Evolutionary conservation across 2,329 filamentous ascomycete genomes (phyloP).

Genomic region (Alternaria rosae): DNA sequence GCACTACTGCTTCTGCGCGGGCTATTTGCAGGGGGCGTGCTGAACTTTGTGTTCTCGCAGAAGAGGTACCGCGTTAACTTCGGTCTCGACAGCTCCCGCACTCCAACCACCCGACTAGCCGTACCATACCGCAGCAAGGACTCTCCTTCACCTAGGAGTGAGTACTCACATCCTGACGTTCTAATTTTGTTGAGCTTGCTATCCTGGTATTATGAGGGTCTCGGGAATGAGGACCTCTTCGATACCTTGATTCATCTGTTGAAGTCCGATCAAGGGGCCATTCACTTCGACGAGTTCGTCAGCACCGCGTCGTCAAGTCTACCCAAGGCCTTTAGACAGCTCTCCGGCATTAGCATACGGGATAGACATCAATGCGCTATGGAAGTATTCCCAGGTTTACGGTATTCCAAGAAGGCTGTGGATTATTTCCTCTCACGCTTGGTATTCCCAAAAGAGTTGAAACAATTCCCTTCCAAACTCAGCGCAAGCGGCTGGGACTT

Average conservation of each 20-base stretch:
- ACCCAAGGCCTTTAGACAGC: conserved; percentile 50
- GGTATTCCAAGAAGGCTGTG: conserved; percentile 61
- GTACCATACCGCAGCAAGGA: conserved; percentile 75
- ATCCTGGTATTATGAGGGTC: conserved; percentile 70
- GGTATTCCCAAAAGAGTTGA: conserved; percentile 68
- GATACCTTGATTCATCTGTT: conserved; percentile 57
- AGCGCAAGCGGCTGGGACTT: conserved; percentile 74
- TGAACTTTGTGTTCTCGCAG: conserved; percentile 61
- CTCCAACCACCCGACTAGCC: conserved; percentile 61
- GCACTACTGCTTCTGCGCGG: conserved; percentile 62
- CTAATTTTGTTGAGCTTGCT: conserved; percentile 71
- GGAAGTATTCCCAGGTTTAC: conserved; percentile 62
- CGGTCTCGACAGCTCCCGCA: conserved; percentile 57
- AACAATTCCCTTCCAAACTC: conserved; percentile 69
- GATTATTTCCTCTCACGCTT: conserved; percentile 69
- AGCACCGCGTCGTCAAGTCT: conserved; percentile 30
- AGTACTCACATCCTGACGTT: conserved; percentile 74
- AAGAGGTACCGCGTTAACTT: conserved; percentile 74
- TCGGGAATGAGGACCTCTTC: conserved; percentile 60
- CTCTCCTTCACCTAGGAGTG: conserved; percentile 66
- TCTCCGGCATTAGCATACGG: conserved; percentile 46
- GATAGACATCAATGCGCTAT: conserved; percentile 59
- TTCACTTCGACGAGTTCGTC: conserved; percentile 63
- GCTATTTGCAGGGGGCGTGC: conserved; percentile 63
- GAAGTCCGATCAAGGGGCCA: conserved; percentile 60